Evolutionary conservation across 192 early-diverging fungal species (phyloP), one percentile per base, ranked within the genome.

Genomic region (Coemansia aciculifera): DNA sequence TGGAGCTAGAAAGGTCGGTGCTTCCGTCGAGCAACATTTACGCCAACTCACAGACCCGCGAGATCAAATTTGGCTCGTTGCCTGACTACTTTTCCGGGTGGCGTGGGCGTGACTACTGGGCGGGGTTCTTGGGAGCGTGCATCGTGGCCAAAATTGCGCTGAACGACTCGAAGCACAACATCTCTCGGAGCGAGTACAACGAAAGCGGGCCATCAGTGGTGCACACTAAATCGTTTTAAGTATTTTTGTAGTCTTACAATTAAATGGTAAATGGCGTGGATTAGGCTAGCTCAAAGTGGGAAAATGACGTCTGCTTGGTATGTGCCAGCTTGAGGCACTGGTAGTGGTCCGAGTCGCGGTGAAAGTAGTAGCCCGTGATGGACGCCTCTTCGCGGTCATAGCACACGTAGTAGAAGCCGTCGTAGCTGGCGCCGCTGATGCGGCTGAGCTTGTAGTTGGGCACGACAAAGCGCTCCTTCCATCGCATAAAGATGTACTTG

Each of bases 101-200:
- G 64, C 92, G 92, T 80, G 86, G 89, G 39, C 74, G 85, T 38
- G 85, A 78, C 61, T 83, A 90, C 36, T 89, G 89, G 73, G 80
- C 90, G 1, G 84, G 87, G 31, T 97, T 88, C 75, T 75, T 97
- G 10, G 97, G 97, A 9, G 94, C 87, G 15, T 87, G 86, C 31
- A 94, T 99, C 77, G 88, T 91, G 59, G 93, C 93, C 43, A 95
- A 95, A 87, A 89, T 96, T 36, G 84, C 88, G 19, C 85, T 93
- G 78, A 79, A 85, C 21, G 88, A 90, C 60, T 75, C 87, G 27
- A 86, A 85, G 48, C 86, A 90, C 77, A 89, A 89, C 74, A 85
- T 91, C 64, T 87, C 84, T 46, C 87, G 94, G 80, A 85, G 88
- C 23, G 96, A 98, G 78, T 98, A 98, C 76, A 96, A 96, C 78